phyloP scores from a whole-genome alignment of 106 monocot genomes.

The Dendrobium catenatum region DNA sequence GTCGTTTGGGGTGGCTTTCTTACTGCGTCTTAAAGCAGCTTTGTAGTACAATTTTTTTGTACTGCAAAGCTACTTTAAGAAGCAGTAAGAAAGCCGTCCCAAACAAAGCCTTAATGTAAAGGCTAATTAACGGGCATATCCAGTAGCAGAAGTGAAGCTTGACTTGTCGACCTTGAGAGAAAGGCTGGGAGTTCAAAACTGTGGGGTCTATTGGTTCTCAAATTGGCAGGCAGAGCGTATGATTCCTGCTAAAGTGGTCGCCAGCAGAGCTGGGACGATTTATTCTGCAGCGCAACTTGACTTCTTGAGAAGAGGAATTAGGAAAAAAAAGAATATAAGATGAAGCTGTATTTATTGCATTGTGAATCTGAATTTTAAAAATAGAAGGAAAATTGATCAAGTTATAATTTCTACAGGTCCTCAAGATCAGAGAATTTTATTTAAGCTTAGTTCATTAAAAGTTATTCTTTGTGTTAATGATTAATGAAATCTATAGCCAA shows the following conservation, averaged over 20 bases:
- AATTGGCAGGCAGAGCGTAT: slow-evolving; percentile 8
- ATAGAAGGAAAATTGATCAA: background rate
- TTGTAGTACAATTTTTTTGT: too few species aligned
- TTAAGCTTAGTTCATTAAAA: background rate
- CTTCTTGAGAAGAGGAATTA: too few species aligned
- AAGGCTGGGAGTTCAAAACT: background rate
- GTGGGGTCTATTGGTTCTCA: background rate
- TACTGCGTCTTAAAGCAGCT: too few species aligned
- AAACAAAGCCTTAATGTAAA: background rate
- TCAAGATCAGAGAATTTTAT: background rate
- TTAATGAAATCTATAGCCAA: too few species aligned
- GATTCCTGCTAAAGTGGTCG: background rate
- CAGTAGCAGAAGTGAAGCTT: background rate
- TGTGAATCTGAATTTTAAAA: background rate
- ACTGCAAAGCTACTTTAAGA: too few species aligned
- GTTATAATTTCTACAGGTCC: background rate
- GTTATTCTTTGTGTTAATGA: too few species aligned
- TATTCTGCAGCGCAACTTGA: background rate
- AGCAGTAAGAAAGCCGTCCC: too few species aligned
- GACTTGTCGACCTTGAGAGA: slow-evolving; percentile 9
- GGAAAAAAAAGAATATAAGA: too few species aligned
- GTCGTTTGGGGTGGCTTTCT: too few species aligned
- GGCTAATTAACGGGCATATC: background rate
- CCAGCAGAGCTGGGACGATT: background rate
- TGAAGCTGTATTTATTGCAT: background rate